These are phyloP conservation scores for Lepiota venenata DNA, from an alignment of 768 basidiomycete species.

Conservation along the genomic window DNA sequence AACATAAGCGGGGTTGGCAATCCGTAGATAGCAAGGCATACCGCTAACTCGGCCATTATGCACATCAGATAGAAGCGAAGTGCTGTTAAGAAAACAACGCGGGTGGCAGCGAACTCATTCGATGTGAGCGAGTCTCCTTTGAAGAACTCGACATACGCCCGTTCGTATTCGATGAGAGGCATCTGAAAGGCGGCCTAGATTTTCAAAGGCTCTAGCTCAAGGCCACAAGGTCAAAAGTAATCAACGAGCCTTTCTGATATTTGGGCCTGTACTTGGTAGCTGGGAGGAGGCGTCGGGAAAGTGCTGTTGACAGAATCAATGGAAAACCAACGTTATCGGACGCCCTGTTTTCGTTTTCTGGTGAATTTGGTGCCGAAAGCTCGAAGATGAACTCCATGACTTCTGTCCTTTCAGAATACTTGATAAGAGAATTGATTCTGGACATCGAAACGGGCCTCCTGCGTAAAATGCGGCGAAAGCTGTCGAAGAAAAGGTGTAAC, in stretches of 20 bases:
- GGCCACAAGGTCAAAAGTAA: no score
- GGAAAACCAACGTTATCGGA: neutral
- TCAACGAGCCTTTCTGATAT: neutral
- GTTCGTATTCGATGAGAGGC: neutral
- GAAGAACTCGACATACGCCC: neutral
- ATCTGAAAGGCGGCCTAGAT: constrained; percentile 1
- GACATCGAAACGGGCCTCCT: neutral
- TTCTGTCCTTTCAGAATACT: neutral
- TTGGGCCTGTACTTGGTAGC: neutral
- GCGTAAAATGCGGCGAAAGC: neutral
- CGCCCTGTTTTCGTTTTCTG: neutral
- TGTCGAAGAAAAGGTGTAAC: neutral
- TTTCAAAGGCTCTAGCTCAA: no score
- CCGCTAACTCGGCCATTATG: no score
- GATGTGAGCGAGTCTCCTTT: neutral
- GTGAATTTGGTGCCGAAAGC: neutral
- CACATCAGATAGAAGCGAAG: no score
- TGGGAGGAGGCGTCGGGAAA: neutral
- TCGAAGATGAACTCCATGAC: constrained; percentile 1
- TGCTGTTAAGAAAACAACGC: no score
- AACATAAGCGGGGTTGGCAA: no score
- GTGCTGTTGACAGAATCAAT: neutral
- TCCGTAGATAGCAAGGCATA: no score
- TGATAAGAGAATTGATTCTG: neutral
- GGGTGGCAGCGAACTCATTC: neutral